Base-by-base conservation (phyloP, 352 stramenopile species). In the Phytophthora pinifolia region DNA sequence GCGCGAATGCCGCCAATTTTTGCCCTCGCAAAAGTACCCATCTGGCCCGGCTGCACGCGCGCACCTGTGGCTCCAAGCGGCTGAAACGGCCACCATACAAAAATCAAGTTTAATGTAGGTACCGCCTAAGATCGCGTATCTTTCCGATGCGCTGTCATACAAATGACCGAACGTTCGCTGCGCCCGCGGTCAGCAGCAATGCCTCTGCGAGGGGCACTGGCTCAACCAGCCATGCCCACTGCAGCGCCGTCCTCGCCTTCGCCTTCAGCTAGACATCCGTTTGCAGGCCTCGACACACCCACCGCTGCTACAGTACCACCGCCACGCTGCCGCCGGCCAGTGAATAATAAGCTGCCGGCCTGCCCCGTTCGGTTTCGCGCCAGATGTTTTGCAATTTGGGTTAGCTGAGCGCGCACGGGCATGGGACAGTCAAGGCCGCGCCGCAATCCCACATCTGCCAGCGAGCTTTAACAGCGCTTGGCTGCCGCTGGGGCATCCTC, bases 61-160 rank as follows among this genome's bases (percentile, higher is more conserved):
- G 2, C 9, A 44, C 13, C 43, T 62, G 44, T 44, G 39, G 55
- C 53, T 47, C 41, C 33, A 43, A 37, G 20, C n/a, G n/a, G n/a
- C n/a, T n/a, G 18, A 25, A 59, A 62, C 54, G 45, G n/a, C 6
- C 20, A 31, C 18, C 13, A 49, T 64, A 59, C 46, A 58, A 64
- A 47, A 2, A 18, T 17, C 15, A 45, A 46, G 51, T 20, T 36
- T 39, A 48, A 50, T 46, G 37, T 56, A 56, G 54, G 54, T 56
- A 62, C 51, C 15, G 17, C 54, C 5, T 25, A 55, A 61, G 53
- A 61, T 61, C 53, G 53, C 54, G 45, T 62, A 61, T 52, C 43
- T 62, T 61, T 66, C 45, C 25, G 22, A 27, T 57, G 34, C 14
- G 25, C 18, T 18, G 36, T 47, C 51, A 51, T 53, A 54, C 22